A percentile compares a stretch with the other conserved stretches of the same genome.
Evolutionary conservation across 164 flowering plant genomes (phyloP).

Genomic region (Annona cherimola): DNA sequence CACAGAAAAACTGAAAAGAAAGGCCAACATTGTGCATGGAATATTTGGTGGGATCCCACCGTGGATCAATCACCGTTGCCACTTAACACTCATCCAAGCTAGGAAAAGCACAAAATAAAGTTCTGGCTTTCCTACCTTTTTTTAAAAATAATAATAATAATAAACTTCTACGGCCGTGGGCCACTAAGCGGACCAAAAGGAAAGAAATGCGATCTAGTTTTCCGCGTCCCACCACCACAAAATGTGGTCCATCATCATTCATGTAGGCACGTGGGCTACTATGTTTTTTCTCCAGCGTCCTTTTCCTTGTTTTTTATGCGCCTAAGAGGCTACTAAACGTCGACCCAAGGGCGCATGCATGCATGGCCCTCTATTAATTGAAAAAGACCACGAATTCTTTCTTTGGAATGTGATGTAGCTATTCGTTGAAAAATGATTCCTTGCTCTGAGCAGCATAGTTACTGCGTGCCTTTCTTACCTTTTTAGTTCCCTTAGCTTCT

Average conservation of each 20-base stretch:
- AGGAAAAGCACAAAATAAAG: conserved; percentile 5
- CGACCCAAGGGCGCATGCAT: not conserved
- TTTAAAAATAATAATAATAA: no score
- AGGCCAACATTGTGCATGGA: not conserved
- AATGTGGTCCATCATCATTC: not conserved
- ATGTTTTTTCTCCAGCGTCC: not conserved
- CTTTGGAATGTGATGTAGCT: not conserved
- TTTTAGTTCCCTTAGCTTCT: not conserved
- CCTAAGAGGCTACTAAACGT: not conserved
- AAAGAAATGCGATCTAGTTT: not conserved
- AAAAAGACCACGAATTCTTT: not conserved
- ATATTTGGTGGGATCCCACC: not conserved
- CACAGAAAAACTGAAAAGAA: not conserved
- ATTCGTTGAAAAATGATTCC: not conserved
- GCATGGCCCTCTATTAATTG: not conserved
- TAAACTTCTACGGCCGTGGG: not conserved
- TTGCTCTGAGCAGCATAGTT: not conserved
- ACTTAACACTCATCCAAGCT: not conserved
- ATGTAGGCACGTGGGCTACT: no score
- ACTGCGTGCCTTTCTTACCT: not conserved
- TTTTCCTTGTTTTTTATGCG: not conserved
- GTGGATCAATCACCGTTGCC: not conserved
- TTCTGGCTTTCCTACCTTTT: not conserved
- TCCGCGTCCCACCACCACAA: conserved; percentile 4
- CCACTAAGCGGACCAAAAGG: not conserved